These are phyloP conservation scores for Parasarocladium wereldwijsianum DNA, from an alignment of 2,329 filamentous ascomycete genomes.

Conservation along the genomic window DNA sequence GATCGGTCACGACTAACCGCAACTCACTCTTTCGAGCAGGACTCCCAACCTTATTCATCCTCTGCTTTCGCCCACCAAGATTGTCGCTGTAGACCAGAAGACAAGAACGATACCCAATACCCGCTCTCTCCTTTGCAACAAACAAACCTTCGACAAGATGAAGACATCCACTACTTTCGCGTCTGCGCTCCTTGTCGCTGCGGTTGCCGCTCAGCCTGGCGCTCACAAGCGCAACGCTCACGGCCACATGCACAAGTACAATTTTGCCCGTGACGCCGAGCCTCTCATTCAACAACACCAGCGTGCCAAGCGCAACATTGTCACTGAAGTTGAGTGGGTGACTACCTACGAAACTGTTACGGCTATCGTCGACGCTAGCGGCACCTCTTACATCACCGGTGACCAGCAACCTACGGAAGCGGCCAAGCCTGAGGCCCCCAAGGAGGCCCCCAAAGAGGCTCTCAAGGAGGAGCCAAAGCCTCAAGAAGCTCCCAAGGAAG, in stretches of 20 bases:
- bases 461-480: slow-evolving; percentile 9
- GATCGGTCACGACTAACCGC: slow-evolving; percentile 1
- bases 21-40: slow-evolving; percentile 6
- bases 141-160: slow-evolving; percentile 20
- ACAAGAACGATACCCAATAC: slow-evolving; percentile 5
- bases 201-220: slow-evolving; percentile 36
- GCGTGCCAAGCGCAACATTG: slow-evolving; percentile 19
- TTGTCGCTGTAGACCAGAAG: slow-evolving; percentile 2
- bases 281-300: slow-evolving; percentile 10
- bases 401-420: slow-evolving; percentile 10
- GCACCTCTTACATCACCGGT: slow-evolving; percentile 29
- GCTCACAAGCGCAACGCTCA: slow-evolving; percentile 22
- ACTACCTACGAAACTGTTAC: slow-evolving; percentile 32
- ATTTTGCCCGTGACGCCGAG: not conserved
- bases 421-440: slow-evolving; percentile 9
- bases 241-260: slow-evolving; percentile 12
- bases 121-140: slow-evolving; percentile 7
- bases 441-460: slow-evolving; percentile 10
- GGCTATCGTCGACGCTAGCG: slow-evolving; percentile 30
- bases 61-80: slow-evolving; percentile 2
- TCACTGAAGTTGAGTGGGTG: slow-evolving; percentile 36
- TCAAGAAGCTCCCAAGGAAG: slow-evolving; percentile 5
- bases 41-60: slow-evolving; percentile 2
- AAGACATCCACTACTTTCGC: slow-evolving; percentile 19
- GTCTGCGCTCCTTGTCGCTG: slow-evolving; percentile 17